Conservation (phyloP, 1,139 yeast species). For the Pichia sp. region DNA sequence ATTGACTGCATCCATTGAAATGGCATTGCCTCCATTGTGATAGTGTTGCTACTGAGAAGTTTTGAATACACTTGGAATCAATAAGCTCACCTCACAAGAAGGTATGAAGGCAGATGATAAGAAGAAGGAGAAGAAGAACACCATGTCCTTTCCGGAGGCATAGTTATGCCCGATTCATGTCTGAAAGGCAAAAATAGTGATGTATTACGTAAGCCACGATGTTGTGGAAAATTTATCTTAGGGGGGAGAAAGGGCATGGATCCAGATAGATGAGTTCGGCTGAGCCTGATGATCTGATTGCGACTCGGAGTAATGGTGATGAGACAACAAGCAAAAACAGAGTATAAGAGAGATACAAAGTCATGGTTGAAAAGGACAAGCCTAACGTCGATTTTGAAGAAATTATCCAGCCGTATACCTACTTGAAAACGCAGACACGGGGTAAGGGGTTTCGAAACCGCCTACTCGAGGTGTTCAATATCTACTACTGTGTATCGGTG, state of each 20-base stretch:
- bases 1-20: conserved; percentile 36
- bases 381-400: neutral
- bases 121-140: neutral
- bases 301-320: no score
- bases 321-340: neutral
- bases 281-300: no score
- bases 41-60: neutral
- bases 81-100: neutral
- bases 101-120: neutral
- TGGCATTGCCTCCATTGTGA: conserved; percentile 33
- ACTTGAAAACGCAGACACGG: conserved; percentile 42
- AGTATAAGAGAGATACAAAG: neutral
- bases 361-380: neutral
- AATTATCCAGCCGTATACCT: conserved; percentile 42
- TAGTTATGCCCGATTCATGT: neutral
- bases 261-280: neutral
- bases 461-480: conserved; percentile 48
- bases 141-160: neutral
- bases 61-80: neutral
- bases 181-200: neutral
- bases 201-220: neutral
- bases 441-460: conserved; percentile 55
- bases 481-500: conserved; percentile 40
- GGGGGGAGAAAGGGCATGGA: neutral
- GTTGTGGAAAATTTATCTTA: neutral